Conservation (phyloP, 345 rosid genomes). For the Gossypioides kirkii region DNA sequence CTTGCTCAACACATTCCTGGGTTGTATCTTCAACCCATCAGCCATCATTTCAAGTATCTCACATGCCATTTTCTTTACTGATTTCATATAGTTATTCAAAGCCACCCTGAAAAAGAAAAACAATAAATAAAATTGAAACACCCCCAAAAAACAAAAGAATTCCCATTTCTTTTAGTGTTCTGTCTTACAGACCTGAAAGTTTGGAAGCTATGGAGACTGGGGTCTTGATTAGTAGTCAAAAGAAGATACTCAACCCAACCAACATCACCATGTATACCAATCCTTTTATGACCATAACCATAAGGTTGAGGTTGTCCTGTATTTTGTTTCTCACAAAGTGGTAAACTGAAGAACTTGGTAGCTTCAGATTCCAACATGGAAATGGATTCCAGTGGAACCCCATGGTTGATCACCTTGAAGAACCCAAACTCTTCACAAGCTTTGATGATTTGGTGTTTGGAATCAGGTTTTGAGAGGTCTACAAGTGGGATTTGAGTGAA, state of each 20-base stretch:
- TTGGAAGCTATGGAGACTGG: constrained; percentile 21
- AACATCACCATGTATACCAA: constrained; percentile 68
- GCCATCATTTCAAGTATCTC: constrained; percentile 64
- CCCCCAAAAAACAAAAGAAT: not conserved
- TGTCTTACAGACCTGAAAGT: constrained; percentile 39
- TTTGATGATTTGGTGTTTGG: constrained; percentile 32
- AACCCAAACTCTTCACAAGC: constrained; percentile 69
- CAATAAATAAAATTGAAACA: not conserved
- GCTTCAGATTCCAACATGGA: constrained; percentile 51
- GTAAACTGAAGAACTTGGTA: constrained; percentile 50
- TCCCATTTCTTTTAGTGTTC: not conserved
- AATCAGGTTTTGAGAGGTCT: constrained; percentile 37
- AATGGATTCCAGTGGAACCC: constrained; percentile 49
- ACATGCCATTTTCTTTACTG: constrained; percentile 54
- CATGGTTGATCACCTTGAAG: constrained; percentile 80
- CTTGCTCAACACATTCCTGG: constrained; percentile 53
- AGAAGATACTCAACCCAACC: constrained; percentile 81
- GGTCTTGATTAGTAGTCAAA: constrained; percentile 39
- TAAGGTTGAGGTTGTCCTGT: constrained; percentile 60
- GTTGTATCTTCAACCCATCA: constrained; percentile 63
- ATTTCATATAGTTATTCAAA: constrained; percentile 45
- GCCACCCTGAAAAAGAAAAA: constrained; percentile 40
- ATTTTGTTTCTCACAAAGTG: constrained; percentile 52
- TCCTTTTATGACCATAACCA: constrained; percentile 67
- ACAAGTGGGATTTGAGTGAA: constrained; percentile 35